phyloP scores from a whole-genome alignment of 2,329 filamentous ascomycete species.

The Exophiala dermatitidis region DNA sequence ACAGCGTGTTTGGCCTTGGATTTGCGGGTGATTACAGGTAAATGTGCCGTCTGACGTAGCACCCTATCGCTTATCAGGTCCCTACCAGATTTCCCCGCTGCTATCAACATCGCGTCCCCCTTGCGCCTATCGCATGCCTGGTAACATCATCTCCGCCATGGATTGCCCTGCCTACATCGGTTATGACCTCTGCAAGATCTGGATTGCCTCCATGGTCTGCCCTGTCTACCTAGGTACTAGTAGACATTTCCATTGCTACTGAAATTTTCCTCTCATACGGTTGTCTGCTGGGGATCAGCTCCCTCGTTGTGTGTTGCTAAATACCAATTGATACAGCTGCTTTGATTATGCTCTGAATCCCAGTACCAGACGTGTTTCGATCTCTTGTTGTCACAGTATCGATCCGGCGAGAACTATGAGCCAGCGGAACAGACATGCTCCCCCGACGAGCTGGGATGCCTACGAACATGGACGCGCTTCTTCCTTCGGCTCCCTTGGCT shows the following conservation, averaged over 20 bases:
- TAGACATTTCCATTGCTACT: not conserved
- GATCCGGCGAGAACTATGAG: slow-evolving; percentile 16
- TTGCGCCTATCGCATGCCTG: not conserved
- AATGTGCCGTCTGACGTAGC: not conserved
- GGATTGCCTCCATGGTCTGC: not conserved
- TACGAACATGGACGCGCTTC: slow-evolving; percentile 30
- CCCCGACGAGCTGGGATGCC: slow-evolving; percentile 27
- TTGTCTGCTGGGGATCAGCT: too few relatives aligned
- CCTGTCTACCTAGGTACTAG: not conserved
- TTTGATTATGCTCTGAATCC: not conserved
- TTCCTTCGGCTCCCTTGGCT: slow-evolving; percentile 28
- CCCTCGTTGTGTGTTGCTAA: too few relatives aligned
- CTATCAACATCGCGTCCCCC: not conserved
- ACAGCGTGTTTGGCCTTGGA: not conserved
- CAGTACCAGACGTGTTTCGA: not conserved
- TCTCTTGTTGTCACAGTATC: not conserved
- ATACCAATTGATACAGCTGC: too few relatives aligned
- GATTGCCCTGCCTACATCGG: not conserved
- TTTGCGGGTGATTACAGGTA: not conserved
- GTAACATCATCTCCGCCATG: not conserved
- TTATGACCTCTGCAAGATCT: not conserved
- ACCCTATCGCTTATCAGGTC: not conserved
- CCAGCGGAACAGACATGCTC: slow-evolving; percentile 19
- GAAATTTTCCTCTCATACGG: not conserved
- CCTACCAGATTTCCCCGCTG: not conserved